These are phyloP conservation scores for Pyrenopolyporus hunteri DNA, from an alignment of 495 filamentous ascomycete species.

Conservation along the genomic window DNA sequence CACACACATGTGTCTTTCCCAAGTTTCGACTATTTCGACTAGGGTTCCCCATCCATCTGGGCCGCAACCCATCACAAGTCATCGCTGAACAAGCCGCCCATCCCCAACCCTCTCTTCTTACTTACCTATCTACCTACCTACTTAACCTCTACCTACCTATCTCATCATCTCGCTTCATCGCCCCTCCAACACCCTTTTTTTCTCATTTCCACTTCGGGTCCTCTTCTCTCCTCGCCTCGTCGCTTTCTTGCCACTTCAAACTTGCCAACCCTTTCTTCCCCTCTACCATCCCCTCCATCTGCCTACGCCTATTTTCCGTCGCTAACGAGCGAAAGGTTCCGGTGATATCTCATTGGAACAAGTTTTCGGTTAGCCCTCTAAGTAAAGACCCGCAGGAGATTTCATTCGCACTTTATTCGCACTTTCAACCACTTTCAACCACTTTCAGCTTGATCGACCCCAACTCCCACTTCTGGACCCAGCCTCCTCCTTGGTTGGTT, in stretches of 20 bases:
- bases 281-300: not conserved
- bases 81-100: conserved; percentile 35
- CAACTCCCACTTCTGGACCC: conserved; percentile 42
- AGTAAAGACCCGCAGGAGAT: conserved; percentile 27
- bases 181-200: conserved; percentile 32
- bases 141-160: conserved; percentile 38
- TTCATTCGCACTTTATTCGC: too few species aligned
- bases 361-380: conserved; percentile 22
- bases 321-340: conserved; percentile 10
- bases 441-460: conserved; percentile 41
- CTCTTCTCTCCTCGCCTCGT: conserved; percentile 20
- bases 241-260: conserved; percentile 26
- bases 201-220: conserved; percentile 1
- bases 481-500: conserved; percentile 41
- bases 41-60: conserved; percentile 34
- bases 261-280: conserved; percentile 5
- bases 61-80: conserved; percentile 32
- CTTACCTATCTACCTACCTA: conserved; percentile 15
- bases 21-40: conserved; percentile 34
- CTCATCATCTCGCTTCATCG: conserved; percentile 41
- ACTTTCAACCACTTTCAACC: conserved; percentile 23
- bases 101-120: conserved; percentile 30
- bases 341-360: conserved; percentile 9
- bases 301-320: conserved; percentile 6
- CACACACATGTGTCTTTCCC: conserved; percentile 25